Conservation (phyloP, 306 rosid species). For the Dalbergia cultrata region DNA sequence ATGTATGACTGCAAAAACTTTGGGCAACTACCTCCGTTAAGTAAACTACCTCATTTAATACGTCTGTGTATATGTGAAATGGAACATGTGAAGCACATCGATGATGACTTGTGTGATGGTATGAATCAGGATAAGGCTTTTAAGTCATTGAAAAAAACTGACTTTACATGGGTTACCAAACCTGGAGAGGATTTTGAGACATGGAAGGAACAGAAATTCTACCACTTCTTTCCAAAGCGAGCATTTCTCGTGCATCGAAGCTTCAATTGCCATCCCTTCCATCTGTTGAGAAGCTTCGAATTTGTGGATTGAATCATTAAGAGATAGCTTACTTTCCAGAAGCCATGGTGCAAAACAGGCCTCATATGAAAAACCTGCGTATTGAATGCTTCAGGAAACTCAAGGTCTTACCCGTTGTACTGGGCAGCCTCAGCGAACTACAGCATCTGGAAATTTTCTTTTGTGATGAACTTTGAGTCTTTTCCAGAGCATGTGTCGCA, state of each 20-base stretch:
- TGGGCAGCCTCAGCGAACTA: background rate
- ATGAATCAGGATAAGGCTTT: slow-evolving; percentile 12
- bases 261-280: background rate
- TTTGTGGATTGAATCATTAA: background rate
- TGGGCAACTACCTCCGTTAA: slow-evolving; percentile 3
- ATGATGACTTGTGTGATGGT: background rate
- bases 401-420: background rate
- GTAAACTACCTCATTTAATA: slow-evolving; percentile 1
- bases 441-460: fast-evolving
- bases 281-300: background rate
- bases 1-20: background rate
- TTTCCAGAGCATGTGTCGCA: background rate
- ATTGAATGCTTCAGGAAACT: background rate
- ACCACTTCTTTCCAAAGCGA: background rate
- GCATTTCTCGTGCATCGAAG: background rate
- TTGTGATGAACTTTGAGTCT: background rate
- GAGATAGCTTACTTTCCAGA: background rate
- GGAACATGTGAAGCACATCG: slow-evolving; percentile 12
- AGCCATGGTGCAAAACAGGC: background rate
- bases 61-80: background rate
- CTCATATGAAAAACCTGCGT: background rate
- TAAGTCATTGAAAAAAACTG: background rate
- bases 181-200: no score
- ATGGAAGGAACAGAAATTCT: background rate
- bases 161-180: no score